Conservation (phyloP, 345 rosid species). For the Eucalyptus tenuipes region DNA sequence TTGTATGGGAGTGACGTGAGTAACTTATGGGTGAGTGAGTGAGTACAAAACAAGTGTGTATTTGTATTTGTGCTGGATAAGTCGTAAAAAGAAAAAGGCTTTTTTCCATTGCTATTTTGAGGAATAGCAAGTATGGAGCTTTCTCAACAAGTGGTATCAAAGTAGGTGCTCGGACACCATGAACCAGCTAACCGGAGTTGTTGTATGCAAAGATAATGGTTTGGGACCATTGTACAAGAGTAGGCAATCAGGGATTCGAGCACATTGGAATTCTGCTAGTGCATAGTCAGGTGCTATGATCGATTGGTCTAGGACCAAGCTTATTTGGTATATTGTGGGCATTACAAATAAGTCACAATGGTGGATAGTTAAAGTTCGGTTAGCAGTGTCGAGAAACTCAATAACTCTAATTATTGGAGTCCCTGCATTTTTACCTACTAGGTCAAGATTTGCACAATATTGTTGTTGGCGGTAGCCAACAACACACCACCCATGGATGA, state of each 20-base stretch:
- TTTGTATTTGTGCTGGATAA: background rate
- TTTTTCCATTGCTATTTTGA: background rate
- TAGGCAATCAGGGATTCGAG: fast-evolving
- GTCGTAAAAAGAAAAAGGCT: background rate
- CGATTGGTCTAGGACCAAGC: background rate
- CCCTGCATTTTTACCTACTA: background rate
- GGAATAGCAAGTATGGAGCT: background rate
- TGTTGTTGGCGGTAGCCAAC: background rate
- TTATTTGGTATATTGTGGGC: background rate
- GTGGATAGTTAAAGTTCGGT: background rate
- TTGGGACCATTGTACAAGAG: background rate
- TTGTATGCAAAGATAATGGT: background rate
- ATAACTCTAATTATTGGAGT: background rate
- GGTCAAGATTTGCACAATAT: background rate
- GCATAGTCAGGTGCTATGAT: background rate
- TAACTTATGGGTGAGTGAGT: background rate
- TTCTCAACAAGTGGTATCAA: background rate
- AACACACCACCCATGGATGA: background rate
- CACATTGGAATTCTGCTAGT: background rate
- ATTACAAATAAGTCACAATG: background rate
- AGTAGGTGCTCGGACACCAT: fast-evolving
- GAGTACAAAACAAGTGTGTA: background rate
- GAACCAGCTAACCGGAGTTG: background rate
- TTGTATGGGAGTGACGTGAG: background rate
- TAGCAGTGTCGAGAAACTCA: background rate